Evolutionary conservation across 2,329 filamentous ascomycete species (phyloP).

Genomic region (Epichloe brachyelytri): DNA sequence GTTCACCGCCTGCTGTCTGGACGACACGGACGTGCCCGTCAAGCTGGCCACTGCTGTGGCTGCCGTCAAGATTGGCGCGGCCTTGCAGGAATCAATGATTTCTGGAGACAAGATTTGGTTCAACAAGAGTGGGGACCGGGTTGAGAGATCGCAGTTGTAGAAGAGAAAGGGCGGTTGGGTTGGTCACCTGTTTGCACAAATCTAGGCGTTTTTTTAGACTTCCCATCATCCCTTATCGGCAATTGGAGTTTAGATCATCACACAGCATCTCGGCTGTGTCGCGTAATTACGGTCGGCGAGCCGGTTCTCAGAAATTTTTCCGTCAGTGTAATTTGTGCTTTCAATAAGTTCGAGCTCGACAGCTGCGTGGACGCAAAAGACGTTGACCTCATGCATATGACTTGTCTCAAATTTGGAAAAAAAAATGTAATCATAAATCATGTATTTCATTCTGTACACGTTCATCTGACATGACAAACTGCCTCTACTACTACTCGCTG

Average conservation of each 20-base stretch:
- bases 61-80: constrained; percentile 46
- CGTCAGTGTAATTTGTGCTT: not conserved
- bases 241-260: not conserved
- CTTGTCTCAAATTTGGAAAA: too few species aligned
- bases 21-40: constrained; percentile 41
- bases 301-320: not conserved
- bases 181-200: not conserved
- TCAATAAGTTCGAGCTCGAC: too few species aligned
- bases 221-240: not conserved
- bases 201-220: not conserved
- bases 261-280: too few species aligned
- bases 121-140: constrained; percentile 22
- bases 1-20: constrained; percentile 46
- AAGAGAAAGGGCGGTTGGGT: not conserved
- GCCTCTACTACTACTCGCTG: not conserved
- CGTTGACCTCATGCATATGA: too few species aligned
- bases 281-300: not conserved
- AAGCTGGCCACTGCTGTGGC: constrained; percentile 43
- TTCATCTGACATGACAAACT: not conserved
- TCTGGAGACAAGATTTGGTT: constrained; percentile 45
- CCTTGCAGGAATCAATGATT: constrained; percentile 43
- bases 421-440: too few species aligned
- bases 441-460: too few species aligned
- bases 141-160: constrained; percentile 4
- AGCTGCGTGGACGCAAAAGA: too few species aligned